Evolutionary conservation across 257 asterid genomes (phyloP).

Genomic region (Euphrasia confusa): DNA sequence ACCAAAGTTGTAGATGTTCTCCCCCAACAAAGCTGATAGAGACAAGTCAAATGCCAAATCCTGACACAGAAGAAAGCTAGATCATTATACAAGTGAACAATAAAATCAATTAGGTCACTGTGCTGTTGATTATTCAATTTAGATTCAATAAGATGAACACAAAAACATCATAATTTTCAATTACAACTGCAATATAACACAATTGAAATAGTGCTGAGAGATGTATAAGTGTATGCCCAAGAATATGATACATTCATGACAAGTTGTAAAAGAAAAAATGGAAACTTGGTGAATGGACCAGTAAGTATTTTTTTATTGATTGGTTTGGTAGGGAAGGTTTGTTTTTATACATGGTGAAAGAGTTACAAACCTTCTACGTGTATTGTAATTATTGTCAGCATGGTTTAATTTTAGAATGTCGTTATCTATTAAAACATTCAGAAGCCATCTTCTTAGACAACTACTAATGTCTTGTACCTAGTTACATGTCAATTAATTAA

Average conservation of each 20-base stretch:
- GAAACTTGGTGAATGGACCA: not conserved
- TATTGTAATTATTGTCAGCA: not conserved
- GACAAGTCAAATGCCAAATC: conserved; percentile 95
- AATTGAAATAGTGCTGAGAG: conserved; percentile 15
- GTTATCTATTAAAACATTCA: conserved; percentile 5
- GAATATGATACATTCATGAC: not conserved
- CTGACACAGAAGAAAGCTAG: conserved; percentile 28
- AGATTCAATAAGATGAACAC: conserved; percentile 10
- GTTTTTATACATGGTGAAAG: not conserved
- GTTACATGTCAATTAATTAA: conserved; percentile 1
- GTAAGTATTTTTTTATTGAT: conserved; percentile 7
- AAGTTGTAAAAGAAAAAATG: not conserved
- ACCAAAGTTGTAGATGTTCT: conserved; percentile 90
- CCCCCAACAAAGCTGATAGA: conserved; percentile 92
- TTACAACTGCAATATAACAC: conserved; percentile 3
- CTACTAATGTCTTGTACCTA: conserved; percentile 1
- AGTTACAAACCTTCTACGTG: not conserved
- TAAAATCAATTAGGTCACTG: not conserved
- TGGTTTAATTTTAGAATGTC: not conserved
- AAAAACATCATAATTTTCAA: conserved; percentile 8
- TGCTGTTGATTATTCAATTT: not conserved
- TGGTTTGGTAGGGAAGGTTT: not conserved
- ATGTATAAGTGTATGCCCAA: not conserved
- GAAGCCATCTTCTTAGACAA: not conserved
- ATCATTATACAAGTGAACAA: conserved; percentile 5